Conservation (phyloP, 257 asterid species). For the Handroanthus guayacan region DNA sequence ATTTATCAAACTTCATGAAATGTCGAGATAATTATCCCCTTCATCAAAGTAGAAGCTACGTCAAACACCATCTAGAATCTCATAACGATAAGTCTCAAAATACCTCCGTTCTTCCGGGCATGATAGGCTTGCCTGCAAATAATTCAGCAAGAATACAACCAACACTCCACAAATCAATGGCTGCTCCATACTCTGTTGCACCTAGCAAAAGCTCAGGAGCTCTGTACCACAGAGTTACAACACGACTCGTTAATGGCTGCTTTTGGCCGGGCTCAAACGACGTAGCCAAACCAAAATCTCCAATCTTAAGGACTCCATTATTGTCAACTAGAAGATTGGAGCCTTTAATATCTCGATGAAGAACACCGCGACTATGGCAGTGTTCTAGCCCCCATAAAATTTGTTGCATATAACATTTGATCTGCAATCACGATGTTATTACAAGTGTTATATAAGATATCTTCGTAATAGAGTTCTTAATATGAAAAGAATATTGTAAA, state of each 20-base stretch:
- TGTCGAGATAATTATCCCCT: no score
- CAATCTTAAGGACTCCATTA: constrained; percentile 75
- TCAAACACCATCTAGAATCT: background rate
- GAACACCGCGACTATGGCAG: constrained; percentile 83
- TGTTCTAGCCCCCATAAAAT: constrained; percentile 78
- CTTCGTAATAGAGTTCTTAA: background rate
- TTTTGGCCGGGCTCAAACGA: constrained; percentile 57
- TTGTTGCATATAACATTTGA: constrained; percentile 88
- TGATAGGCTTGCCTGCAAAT: constrained; percentile 80
- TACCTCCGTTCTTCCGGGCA: constrained; percentile 99
- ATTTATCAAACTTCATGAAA: no score
- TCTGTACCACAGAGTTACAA: constrained; percentile 95
- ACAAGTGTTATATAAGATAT: background rate
- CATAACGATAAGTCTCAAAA: no score
- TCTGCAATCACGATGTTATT: constrained; percentile 47
- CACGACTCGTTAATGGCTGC: constrained; percentile 86
- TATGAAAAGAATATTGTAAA: background rate
- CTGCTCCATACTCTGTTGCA: constrained; percentile 78
- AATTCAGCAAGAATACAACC: constrained; percentile 95
- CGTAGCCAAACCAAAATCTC: constrained; percentile 88
- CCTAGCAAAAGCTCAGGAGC: constrained; percentile 96
- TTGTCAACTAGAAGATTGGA: constrained; percentile 81
- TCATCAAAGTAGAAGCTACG: no score
- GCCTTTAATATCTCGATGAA: constrained; percentile 93
- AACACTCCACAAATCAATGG: constrained; percentile 90